These are phyloP conservation scores for Vigna hirtella DNA, from an alignment of 306 rosid species.

Conservation along the genomic window DNA sequence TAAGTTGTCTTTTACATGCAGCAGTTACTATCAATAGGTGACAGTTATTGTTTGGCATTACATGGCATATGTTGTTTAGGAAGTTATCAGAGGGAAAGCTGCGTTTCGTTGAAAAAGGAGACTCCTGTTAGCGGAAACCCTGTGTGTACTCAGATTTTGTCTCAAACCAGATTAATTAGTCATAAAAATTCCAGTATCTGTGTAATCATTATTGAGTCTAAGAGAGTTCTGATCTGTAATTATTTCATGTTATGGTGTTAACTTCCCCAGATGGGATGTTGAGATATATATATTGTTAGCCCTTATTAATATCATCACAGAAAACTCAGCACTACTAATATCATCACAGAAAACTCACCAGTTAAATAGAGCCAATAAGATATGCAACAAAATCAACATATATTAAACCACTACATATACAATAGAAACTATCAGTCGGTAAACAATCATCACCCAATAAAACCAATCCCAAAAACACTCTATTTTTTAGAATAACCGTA, in stretches of 20 bases:
- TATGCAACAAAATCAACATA: neutral
- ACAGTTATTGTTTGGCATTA: too few relatives aligned
- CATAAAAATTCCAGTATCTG: too few relatives aligned
- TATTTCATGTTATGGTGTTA: neutral
- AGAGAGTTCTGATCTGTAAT: neutral
- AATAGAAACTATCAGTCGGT: neutral
- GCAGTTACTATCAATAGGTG: too few relatives aligned
- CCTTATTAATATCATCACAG: slow-evolving; percentile 2
- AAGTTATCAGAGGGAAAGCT: too few relatives aligned
- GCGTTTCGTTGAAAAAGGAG: too few relatives aligned
- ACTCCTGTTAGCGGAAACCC: too few relatives aligned
- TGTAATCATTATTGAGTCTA: too few relatives aligned
- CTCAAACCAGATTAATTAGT: too few relatives aligned
- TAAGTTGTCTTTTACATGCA: too few relatives aligned
- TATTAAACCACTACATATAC: neutral
- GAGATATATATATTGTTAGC: neutral
- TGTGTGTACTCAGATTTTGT: too few relatives aligned
- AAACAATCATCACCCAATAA: neutral
- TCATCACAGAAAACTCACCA: neutral
- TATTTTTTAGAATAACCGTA: neutral
- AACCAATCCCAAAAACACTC: neutral
- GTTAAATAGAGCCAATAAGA: slow-evolving; percentile 16
- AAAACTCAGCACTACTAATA: too few relatives aligned
- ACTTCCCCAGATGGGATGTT: neutral
- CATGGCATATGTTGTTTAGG: too few relatives aligned